Base-by-base conservation (phyloP, 2,329 filamentous ascomycete species). In the Xylariaceae sp. region DNA sequence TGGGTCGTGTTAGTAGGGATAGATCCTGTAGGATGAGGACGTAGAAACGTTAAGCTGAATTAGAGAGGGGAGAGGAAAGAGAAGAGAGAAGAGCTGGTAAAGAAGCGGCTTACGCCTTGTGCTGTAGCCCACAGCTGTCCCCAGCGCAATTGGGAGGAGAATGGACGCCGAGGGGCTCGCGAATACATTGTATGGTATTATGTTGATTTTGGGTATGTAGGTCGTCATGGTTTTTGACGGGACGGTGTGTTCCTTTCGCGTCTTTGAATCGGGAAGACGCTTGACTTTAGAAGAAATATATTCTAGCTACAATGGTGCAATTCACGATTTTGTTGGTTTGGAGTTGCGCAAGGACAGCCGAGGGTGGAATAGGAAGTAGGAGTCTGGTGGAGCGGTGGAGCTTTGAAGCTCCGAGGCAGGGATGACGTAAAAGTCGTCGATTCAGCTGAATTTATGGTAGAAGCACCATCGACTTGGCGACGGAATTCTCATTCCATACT, bases 141-240 rank as follows among this genome's bases (percentile, higher is more conserved):
- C 92, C 4, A 91, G 76, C 4, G 82, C 82, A 45, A 96, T 79
- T 33, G 92, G 92, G 1, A 96, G 79, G 34, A 96, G 82, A 60
- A 95, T 85, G 16, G 91, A 89, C 24, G 84, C 81, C 6, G 90
- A 87, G 4, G 90, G 86, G 71, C 84, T 87, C 68, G 86, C 81
- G 73, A 96, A 93, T 63, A 93, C 75, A 64, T 83, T 79, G 43
- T 82, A 77, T 2, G 92, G 91, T 16, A 96, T 80, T 41, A 64
- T 91, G 62, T 54, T 92, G 62, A 96, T 76, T 34, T 85, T 87
- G n/a, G 90, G 87, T 58, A 95, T 85, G 73, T 89, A 89, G 61
- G 90, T 87, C 9, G 90, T 93, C 91, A 95, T 96, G 40, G 60
- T 81, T 14, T 58, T 47, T 16, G 28, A 7, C 12, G 6, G 28